Base-by-base conservation (phyloP, 1,139 yeast species). In the Scheffersomyces stambukii region DNA sequence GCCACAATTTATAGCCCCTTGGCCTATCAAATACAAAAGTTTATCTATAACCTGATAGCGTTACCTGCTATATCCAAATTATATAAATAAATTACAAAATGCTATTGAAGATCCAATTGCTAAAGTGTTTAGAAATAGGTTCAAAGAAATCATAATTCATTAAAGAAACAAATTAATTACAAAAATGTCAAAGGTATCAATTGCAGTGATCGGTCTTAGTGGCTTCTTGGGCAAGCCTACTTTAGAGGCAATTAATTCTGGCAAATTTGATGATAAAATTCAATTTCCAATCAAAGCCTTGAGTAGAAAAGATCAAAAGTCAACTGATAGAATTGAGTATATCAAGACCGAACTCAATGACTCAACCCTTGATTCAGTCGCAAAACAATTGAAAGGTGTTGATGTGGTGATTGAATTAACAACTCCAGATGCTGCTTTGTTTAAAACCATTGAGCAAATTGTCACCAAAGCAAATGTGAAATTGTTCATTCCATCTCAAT, bases 401-500 rank as follows among this genome's bases (percentile, higher is more conserved):
- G 80, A 77, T 40, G 77, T 68, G 12, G 50, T 78, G 15, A 48
- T 79, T 40, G 72, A 73, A 37, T 51, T 75, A 29, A 42, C 60
- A 16, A 49, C 56, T n/a, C 42, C 54, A 5, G 37, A 36, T 16
- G 60, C 62, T 2, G 46, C 33, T 3, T 28, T 49, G 13, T 52
- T 52, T 15, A 41, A 51, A 3, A 37, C 37, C 5, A 30, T 60
- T 20, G 66, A 60, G 38, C 44, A 51, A 29, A 42, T 75, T 5
- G 63, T 70, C 3, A 45, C 47, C 6, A 46, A 46, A 11, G 64
- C 67, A 22, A 65, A 61, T 42, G 76, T 77, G 25, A 69, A 72
- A 47, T 43, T 77, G 19, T 77, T 66, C 51, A 64, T 78, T 33
- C 81, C 84, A 21, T 71, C 83, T 4, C 83, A 77, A 45, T 78